A percentile compares a stretch with the other conserved stretches of the same genome.
These are phyloP conservation scores for Fagopyrum tataricum DNA, from an alignment of 148 eudicot genomes.

Conservation along the genomic window DNA sequence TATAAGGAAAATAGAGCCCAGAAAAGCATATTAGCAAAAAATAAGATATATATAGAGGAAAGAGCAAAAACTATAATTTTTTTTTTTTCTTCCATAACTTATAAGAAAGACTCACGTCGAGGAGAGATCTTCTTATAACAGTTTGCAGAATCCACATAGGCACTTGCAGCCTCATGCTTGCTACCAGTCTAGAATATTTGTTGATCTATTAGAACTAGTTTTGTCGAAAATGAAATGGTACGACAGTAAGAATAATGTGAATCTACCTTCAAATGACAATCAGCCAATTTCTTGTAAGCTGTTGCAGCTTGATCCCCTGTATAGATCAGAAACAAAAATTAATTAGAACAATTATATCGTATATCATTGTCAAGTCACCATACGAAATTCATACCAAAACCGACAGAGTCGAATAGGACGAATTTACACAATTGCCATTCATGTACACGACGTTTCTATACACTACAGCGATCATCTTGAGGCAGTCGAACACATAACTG, in stretches of 20 bases:
- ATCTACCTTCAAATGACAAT: conserved; percentile 34
- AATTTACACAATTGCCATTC: not conserved
- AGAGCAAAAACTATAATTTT: not conserved
- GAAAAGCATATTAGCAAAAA: not conserved
- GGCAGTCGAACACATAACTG: not conserved
- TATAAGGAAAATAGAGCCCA: not conserved
- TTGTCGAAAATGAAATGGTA: not conserved
- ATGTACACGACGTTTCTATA: not conserved
- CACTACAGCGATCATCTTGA: not conserved
- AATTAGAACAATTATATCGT: not conserved
- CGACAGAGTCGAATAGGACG: not conserved
- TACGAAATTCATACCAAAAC: not conserved
- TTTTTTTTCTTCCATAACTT: not conserved
- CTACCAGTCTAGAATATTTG: conserved; percentile 19
- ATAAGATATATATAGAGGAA: not conserved
- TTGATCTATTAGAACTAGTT: not conserved
- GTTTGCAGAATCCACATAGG: conserved; percentile 39
- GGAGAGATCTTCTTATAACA: conserved; percentile 37
- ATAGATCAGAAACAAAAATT: not conserved
- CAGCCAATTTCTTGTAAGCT: conserved; percentile 30
- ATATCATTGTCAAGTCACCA: not conserved
- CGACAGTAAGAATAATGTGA: not conserved
- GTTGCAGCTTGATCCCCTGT: conserved; percentile 45
- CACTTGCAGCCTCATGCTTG: conserved; percentile 33
- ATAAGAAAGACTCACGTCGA: conserved; percentile 20